Evolutionary conservation across 768 basidiomycete genomes (phyloP).

Genomic region (Rubroboletus pulcherrimus): DNA sequence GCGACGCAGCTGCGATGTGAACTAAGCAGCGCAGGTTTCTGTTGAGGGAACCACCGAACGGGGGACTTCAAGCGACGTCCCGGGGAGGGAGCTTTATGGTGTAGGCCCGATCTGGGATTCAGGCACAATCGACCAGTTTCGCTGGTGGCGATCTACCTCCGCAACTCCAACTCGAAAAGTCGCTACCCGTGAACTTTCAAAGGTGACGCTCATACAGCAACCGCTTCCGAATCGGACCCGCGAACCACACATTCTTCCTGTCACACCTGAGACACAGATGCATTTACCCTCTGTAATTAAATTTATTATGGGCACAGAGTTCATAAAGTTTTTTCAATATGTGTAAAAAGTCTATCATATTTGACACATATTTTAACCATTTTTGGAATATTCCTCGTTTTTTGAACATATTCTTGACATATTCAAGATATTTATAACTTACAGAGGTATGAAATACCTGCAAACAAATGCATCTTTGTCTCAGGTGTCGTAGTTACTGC

Average conservation of each 20-base stretch:
- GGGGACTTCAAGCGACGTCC: not conserved
- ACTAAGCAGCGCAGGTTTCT: constrained; percentile 2
- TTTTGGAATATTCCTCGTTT: no score
- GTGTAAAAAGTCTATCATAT: no score
- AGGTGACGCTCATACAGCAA: not conserved
- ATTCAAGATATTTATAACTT: no score
- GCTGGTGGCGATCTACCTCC: constrained; percentile 18
- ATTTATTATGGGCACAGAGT: no score
- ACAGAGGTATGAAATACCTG: no score
- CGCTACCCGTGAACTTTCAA: not conserved
- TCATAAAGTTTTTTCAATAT: no score
- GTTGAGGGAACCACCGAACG: not conserved
- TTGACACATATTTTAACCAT: no score
- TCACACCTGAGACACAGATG: not conserved
- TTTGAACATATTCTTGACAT: no score
- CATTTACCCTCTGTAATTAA: no score
- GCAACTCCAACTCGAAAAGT: not conserved
- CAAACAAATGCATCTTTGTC: no score
- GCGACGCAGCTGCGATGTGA: constrained; percentile 7
- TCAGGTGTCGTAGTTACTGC: no score
- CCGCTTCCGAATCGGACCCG: constrained; percentile 14
- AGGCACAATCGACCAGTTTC: constrained; percentile 7
- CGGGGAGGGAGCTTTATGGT: not conserved
- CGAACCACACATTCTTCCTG: not conserved
- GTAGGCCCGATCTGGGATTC: constrained; percentile 10